Evolutionary conservation across 2,329 filamentous ascomycete genomes (phyloP).

Genomic region (Elsinoe perseae): DNA sequence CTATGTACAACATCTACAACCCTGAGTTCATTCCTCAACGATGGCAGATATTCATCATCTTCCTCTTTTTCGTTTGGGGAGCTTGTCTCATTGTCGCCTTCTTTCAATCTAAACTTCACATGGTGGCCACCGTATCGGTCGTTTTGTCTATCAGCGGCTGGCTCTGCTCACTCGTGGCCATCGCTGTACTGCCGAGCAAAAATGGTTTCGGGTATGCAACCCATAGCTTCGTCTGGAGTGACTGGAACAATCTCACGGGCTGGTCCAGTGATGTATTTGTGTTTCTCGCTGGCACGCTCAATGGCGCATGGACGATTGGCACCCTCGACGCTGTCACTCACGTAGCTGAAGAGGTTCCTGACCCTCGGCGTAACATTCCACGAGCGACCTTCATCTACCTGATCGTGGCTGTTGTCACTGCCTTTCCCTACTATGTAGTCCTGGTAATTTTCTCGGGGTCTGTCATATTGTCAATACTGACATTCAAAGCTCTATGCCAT

Average conservation of each 20-base stretch:
- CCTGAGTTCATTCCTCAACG: constrained; percentile 36
- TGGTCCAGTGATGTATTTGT: constrained; percentile 47
- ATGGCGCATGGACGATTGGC: constrained; percentile 59
- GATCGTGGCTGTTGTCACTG: constrained; percentile 44
- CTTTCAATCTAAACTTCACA: constrained; percentile 44
- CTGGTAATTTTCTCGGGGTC: constrained; percentile 12
- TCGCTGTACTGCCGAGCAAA: constrained; percentile 46
- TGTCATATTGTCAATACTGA: neutral
- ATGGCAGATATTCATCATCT: constrained; percentile 47
- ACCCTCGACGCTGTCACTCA: constrained; percentile 56
- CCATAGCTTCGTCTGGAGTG: constrained; percentile 35
- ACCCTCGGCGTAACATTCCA: constrained; percentile 46
- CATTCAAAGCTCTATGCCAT: constrained; percentile 46
- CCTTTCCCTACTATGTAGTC: constrained; percentile 36
- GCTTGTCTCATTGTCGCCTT: constrained; percentile 44
- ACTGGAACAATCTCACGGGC: constrained; percentile 36
- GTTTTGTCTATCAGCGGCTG: constrained; percentile 43
- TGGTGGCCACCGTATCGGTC: constrained; percentile 45
- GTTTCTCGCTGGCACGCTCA: constrained; percentile 55
- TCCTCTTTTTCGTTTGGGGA: constrained; percentile 41
- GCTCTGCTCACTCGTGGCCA: constrained; percentile 48
- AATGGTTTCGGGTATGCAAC: constrained; percentile 36
- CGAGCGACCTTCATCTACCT: constrained; percentile 46
- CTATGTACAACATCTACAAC: constrained; percentile 40
- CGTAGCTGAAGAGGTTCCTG: constrained; percentile 55